phyloP scores from a whole-genome alignment of 805 yeast species.

The Candida adriatica region DNA sequence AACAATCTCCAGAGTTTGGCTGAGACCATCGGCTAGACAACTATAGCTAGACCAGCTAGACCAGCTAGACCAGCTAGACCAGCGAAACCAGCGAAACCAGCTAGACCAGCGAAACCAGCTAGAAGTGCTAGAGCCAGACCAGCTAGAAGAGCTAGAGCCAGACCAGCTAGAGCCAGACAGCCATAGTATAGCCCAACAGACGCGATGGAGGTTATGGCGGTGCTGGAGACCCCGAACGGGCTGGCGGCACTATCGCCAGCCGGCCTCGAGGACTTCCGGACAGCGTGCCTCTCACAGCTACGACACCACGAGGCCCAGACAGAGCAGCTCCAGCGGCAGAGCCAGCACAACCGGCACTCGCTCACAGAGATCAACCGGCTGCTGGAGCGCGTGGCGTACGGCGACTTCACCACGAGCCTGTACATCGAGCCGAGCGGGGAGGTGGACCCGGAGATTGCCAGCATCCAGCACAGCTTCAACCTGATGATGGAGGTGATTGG shows the following conservation, averaged over 20 bases:
- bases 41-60: too few relatives aligned
- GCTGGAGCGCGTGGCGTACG: conserved; percentile 66
- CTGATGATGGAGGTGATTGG: conserved; percentile 86
- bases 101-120: too few relatives aligned
- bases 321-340: conserved; percentile 4
- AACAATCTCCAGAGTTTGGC: too few relatives aligned
- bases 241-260: conserved; percentile 6
- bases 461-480: conserved; percentile 72
- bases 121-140: too few relatives aligned
- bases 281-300: conserved; percentile 3
- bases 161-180: too few relatives aligned
- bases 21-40: too few relatives aligned
- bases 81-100: too few relatives aligned
- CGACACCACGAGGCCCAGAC: conserved; percentile 3
- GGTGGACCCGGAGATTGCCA: conserved; percentile 70
- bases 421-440: conserved; percentile 53
- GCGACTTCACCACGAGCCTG: conserved; percentile 73
- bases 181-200: too few relatives aligned
- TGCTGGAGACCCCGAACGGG: conserved; percentile 4
- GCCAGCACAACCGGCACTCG: conserved; percentile 7
- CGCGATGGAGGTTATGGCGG: conserved; percentile 5
- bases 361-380: conserved; percentile 4
- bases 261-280: conserved; percentile 9
- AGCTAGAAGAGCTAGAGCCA: too few relatives aligned
- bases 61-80: too few relatives aligned